These are phyloP conservation scores for Colletotrichum agaves DNA, from an alignment of 2,329 filamentous ascomycete species.

Conservation along the genomic window DNA sequence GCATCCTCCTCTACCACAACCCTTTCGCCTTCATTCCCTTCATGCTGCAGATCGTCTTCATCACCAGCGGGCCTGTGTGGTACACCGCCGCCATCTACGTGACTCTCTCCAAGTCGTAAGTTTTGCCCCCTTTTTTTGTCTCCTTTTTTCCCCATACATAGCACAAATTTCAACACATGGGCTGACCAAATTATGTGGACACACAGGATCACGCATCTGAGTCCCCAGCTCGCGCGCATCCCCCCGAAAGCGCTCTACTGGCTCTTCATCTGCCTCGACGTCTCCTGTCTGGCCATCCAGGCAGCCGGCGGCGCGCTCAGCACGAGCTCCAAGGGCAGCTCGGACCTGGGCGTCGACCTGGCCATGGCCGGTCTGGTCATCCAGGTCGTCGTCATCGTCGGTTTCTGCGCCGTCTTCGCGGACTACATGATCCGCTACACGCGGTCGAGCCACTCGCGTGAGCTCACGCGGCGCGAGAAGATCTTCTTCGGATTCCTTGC, in stretches of 20 bases:
- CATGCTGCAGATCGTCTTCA: slow-evolving; percentile 72
- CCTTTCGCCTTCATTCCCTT: slow-evolving; percentile 70
- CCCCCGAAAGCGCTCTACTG: slow-evolving; percentile 54
- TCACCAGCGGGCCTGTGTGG: slow-evolving; percentile 61
- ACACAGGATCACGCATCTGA: slow-evolving; percentile 52
- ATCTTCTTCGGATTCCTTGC: slow-evolving; percentile 64
- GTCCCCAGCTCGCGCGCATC: slow-evolving; percentile 52
- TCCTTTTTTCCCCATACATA: not conserved
- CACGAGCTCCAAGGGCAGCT: slow-evolving; percentile 55
- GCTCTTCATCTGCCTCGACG: slow-evolving; percentile 63
- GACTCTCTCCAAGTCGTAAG: slow-evolving; percentile 59
- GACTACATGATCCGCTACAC: slow-evolving; percentile 59
- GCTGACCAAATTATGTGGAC: slow-evolving; percentile 12
- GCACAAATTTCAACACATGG: no score
- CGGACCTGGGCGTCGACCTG: slow-evolving; percentile 52
- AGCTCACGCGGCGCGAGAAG: slow-evolving; percentile 43
- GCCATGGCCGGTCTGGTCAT: slow-evolving; percentile 64
- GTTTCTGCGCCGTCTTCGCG: slow-evolving; percentile 60
- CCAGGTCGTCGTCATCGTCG: slow-evolving; percentile 64
- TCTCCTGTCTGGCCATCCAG: slow-evolving; percentile 65
- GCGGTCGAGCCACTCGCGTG: slow-evolving; percentile 18
- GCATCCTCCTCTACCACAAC: slow-evolving; percentile 66
- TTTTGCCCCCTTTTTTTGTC: not conserved
- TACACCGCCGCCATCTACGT: slow-evolving; percentile 74
- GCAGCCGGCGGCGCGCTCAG: slow-evolving; percentile 65